These are phyloP conservation scores for Skeletonema menzelii DNA, from an alignment of 108 stramenopile species.

Conservation along the genomic window DNA sequence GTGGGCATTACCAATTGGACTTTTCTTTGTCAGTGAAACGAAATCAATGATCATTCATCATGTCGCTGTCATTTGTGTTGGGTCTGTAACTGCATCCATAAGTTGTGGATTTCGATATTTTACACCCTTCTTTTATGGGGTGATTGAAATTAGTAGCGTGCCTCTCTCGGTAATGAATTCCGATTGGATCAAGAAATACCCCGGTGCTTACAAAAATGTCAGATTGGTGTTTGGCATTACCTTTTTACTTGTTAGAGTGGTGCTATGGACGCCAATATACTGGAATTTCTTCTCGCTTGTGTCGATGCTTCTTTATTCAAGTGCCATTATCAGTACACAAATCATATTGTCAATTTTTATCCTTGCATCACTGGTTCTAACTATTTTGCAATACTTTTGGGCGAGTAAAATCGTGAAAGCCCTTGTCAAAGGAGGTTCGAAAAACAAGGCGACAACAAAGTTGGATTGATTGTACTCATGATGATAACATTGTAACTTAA, in stretches of 20 bases:
- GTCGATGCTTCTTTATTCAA: constrained; percentile 19
- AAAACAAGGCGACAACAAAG: constrained; percentile 9
- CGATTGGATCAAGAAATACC: constrained; percentile 39
- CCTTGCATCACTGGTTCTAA: constrained; percentile 18
- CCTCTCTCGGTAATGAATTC: constrained; percentile 72
- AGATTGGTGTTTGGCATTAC: constrained; percentile 29
- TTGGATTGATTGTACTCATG: background rate
- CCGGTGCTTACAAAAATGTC: constrained; percentile 25
- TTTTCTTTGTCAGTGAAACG: constrained; percentile 53
- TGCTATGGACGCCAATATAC: constrained; percentile 41
- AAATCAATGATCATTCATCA: constrained; percentile 75
- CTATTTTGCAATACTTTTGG: constrained; percentile 48
- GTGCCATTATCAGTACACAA: constrained; percentile 7
- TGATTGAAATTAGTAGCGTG: constrained; percentile 61
- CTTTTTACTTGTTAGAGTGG: constrained; percentile 37
- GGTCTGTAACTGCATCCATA: constrained; percentile 38
- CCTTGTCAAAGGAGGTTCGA: constrained; percentile 11
- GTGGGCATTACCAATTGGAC: constrained; percentile 71
- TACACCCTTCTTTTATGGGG: constrained; percentile 61
- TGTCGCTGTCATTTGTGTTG: constrained; percentile 56
- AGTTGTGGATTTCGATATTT: constrained; percentile 66
- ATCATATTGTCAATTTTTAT: constrained; percentile 17
- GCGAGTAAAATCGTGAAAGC: constrained; percentile 39
- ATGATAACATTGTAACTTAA: background rate
- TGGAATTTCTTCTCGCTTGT: constrained; percentile 28